A percentile compares a stretch with the other conserved stretches of the same genome.
These are phyloP conservation scores for Pseudocercospora eumusae DNA, from an alignment of 2,329 filamentous ascomycete genomes.

Conservation along the genomic window DNA sequence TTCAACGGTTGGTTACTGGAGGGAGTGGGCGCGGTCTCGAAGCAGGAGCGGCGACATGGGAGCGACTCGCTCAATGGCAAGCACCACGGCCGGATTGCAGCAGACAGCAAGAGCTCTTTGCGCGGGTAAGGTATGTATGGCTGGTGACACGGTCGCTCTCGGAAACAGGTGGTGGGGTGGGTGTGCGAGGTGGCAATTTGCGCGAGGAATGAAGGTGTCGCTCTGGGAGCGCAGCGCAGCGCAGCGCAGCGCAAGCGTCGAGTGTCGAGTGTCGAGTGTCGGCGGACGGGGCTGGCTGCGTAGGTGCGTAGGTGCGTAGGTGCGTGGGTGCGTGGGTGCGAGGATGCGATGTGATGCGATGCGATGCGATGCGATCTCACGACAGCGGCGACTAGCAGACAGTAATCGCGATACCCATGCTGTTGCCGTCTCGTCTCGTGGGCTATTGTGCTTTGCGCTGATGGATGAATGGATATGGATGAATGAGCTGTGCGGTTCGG, in stretches of 20 bases:
- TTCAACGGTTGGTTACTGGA: neutral
- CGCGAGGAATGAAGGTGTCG: slow-evolving; percentile 16
- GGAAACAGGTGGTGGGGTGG: slow-evolving; percentile 8
- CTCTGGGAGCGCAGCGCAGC: neutral
- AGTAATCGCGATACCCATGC: neutral
- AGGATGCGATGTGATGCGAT: neutral
- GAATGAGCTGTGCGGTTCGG: slow-evolving; percentile 1
- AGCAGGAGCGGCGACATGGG: slow-evolving; percentile 20
- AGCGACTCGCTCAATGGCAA: slow-evolving; percentile 17
- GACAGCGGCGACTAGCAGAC: slow-evolving; percentile 1
- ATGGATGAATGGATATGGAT: too few relatives aligned
- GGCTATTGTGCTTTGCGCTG: slow-evolving; percentile 1
- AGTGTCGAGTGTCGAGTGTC: neutral
- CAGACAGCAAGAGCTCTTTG: neutral
- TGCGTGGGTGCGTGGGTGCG: neutral
- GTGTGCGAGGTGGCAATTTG: slow-evolving; percentile 20
- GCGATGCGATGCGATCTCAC: neutral
- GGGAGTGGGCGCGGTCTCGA: slow-evolving; percentile 8
- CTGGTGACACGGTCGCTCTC: slow-evolving; percentile 14
- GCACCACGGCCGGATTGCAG: slow-evolving; percentile 7
- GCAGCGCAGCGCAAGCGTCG: neutral
- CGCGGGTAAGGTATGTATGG: slow-evolving; percentile 15
- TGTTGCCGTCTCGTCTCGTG: neutral
- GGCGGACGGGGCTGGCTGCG: neutral
- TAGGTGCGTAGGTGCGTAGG: neutral